Conservation (phyloP, 331 rosid species). For the Erythrophleum ivorense region DNA sequence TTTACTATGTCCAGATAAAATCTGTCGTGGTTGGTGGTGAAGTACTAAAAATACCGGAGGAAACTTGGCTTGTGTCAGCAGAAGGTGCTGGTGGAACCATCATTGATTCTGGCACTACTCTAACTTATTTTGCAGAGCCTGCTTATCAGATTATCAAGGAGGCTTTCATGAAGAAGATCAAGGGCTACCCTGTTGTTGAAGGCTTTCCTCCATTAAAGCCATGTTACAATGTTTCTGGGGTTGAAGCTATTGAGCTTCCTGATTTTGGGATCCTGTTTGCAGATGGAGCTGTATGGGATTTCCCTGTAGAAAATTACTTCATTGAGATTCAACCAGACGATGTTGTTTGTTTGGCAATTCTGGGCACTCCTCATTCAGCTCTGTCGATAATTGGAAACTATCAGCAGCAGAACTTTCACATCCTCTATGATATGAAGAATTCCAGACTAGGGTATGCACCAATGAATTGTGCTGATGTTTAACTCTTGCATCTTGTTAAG, state of each 20-base stretch:
- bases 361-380: slow-evolving; percentile 72
- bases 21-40: slow-evolving; percentile 76
- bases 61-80: slow-evolving; percentile 70
- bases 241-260: slow-evolving; percentile 73
- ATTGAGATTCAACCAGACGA: slow-evolving; percentile 69
- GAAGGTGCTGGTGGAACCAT: slow-evolving; percentile 89
- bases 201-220: slow-evolving; percentile 77
- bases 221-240: slow-evolving; percentile 92
- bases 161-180: slow-evolving; percentile 66
- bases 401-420: slow-evolving; percentile 96
- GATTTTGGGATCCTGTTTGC: slow-evolving; percentile 70
- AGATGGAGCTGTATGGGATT: slow-evolving; percentile 91
- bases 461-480: slow-evolving; percentile 83
- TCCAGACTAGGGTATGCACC: slow-evolving; percentile 95
- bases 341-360: slow-evolving; percentile 80
- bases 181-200: slow-evolving; percentile 59
- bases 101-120: slow-evolving; percentile 93
- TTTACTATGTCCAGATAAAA: slow-evolving; percentile 82
- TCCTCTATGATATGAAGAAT: slow-evolving; percentile 80
- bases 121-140: slow-evolving; percentile 91
- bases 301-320: slow-evolving; percentile 91
- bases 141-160: slow-evolving; percentile 73
- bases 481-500: slow-evolving; percentile 23
- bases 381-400: slow-evolving; percentile 96
- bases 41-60: slow-evolving; percentile 63